These are phyloP conservation scores for Babesia divergens DNA, from an alignment of 169 alveolate species.

Conservation along the genomic window DNA sequence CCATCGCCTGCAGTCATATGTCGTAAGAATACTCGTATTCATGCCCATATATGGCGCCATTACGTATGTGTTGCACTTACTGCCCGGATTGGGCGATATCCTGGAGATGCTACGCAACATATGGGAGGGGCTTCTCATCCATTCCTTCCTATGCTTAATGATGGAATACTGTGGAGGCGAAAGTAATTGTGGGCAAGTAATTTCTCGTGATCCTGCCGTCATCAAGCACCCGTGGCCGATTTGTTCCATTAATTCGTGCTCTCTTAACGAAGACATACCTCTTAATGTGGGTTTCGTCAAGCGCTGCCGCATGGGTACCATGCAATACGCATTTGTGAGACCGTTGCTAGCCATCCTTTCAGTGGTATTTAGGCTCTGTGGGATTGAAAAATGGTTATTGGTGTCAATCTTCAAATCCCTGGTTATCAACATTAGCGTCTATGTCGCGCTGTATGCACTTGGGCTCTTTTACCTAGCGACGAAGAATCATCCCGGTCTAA, in stretches of 20 bases:
- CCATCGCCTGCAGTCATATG: conserved; percentile 54
- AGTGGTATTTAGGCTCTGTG: conserved; percentile 22
- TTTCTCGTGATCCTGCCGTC: conserved; percentile 54
- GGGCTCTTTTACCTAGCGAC: conserved; percentile 60
- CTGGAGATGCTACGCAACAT: conserved; percentile 59
- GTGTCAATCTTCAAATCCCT: conserved; percentile 20
- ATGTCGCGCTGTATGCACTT: conserved; percentile 57
- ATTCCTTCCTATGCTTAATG: conserved; percentile 62
- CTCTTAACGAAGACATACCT: conserved; percentile 63
- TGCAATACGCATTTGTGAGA: conserved; percentile 61
- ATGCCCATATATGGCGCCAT: conserved; percentile 59
- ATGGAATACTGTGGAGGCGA: conserved; percentile 71
- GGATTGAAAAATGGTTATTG: conserved; percentile 13
- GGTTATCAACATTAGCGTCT: conserved; percentile 41
- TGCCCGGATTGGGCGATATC: conserved; percentile 41
- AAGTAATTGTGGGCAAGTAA: conserved; percentile 56
- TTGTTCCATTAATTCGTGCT: conserved; percentile 6
- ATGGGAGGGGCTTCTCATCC: conserved; percentile 65
- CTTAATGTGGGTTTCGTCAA: conserved; percentile 66
- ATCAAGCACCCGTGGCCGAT: conserved; percentile 62
- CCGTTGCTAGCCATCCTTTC: conserved; percentile 36
- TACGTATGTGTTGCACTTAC: conserved; percentile 28
- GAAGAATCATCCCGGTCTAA: conserved; percentile 57
- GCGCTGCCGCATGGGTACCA: conserved; percentile 57
- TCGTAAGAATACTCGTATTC: conserved; percentile 43